Base-by-base conservation (phyloP, 352 stramenopile genomes). In the Pythium diclinum region DNA sequence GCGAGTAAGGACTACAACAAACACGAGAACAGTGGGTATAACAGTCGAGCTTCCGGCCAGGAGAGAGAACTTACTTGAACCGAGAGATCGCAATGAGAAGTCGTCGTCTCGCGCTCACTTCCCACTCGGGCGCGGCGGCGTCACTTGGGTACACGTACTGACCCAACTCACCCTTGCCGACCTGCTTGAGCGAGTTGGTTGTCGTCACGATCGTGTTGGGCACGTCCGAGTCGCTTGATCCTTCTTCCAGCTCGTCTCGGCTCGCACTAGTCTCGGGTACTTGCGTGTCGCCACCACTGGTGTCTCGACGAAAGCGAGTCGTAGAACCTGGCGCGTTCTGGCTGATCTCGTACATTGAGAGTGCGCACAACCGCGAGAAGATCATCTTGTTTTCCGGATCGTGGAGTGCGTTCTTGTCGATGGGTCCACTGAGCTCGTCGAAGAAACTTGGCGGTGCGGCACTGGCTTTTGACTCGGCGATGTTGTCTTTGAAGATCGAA, bases 141-240 rank as follows among this genome's bases (percentile, higher is more conserved):
- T 93, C 85, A 25, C 78, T 90, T 11, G 83, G 81, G 56, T 90
- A 91, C 21, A 89, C 71, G 47, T 89, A 85, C 6, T 80, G 83
- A 2, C 83, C 79, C 58, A 87, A 64, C 61, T 81, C 80, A 0
- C 79, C 72, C 46, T 83, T 87, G 36, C 75, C 77, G 23, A 88
- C 63, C 54, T 86, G 77, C 54, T 88, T 86, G 13, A 90, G 69
- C 13, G 79, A 81, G 62, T 83, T 77, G 1, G 16, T 44, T 72
- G 68, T 66, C 17, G 40, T 32, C 21, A n/a, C 8, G 8, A 3
- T 21, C 6, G 38, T 36, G 13, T 28, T 17, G 9, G 28, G 23
- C 25, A 34, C 19, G 25, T 65, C 32, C 33, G 36, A 62, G 6
- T 49, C 19, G 8, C 48, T 51, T 3, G 21, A n/a, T 38, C n/a